Percentiles rank a stretch among this genome's conserved stretches.
Conservation (phyloP, 2,329 filamentous ascomycete species). For the Fusarium agapanthi region DNA sequence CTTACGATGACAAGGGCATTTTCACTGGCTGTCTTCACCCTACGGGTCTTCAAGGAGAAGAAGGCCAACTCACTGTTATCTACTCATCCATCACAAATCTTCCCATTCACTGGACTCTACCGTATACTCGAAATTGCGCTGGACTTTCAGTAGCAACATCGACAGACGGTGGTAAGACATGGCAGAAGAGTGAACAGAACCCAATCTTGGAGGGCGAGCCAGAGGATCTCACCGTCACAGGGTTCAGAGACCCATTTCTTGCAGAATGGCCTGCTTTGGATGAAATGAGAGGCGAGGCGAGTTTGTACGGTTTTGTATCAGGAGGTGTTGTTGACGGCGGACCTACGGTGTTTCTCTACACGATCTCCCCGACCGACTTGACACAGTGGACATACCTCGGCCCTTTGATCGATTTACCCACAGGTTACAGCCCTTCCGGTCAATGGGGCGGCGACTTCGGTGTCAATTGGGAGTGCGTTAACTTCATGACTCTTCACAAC, state of each 20-base stretch:
- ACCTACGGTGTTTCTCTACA: constrained; percentile 58
- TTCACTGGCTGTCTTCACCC: constrained; percentile 62
- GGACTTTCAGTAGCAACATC: constrained; percentile 52
- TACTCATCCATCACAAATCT: constrained; percentile 48
- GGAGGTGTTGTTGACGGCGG: constrained; percentile 54
- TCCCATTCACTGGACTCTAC: constrained; percentile 49
- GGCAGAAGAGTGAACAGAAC: constrained; percentile 45
- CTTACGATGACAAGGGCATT: constrained; percentile 60
- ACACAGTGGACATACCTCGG: constrained; percentile 56
- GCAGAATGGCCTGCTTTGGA: constrained; percentile 43
- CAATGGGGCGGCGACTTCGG: constrained; percentile 60
- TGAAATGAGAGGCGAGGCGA: constrained; percentile 29
- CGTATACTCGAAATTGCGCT: constrained; percentile 53
- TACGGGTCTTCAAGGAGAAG: constrained; percentile 55
- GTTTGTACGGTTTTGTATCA: constrained; percentile 58
- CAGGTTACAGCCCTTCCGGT: constrained; percentile 49
- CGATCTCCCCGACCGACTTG: constrained; percentile 50
- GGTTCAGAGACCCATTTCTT: constrained; percentile 49
- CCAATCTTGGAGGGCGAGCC: constrained; percentile 46
- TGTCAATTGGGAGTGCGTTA: constrained; percentile 61
- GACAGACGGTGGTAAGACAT: constrained; percentile 47
- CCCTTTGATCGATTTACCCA: constrained; percentile 51
- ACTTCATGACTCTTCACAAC: constrained; percentile 53
- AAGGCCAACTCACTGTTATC: constrained; percentile 43
- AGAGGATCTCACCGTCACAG: constrained; percentile 40